A percentile compares a stretch with the other conserved stretches of the same genome.
Evolutionary conservation across 2,329 filamentous ascomycete genomes (phyloP).

Genomic region (Stenocarpella maydis): DNA sequence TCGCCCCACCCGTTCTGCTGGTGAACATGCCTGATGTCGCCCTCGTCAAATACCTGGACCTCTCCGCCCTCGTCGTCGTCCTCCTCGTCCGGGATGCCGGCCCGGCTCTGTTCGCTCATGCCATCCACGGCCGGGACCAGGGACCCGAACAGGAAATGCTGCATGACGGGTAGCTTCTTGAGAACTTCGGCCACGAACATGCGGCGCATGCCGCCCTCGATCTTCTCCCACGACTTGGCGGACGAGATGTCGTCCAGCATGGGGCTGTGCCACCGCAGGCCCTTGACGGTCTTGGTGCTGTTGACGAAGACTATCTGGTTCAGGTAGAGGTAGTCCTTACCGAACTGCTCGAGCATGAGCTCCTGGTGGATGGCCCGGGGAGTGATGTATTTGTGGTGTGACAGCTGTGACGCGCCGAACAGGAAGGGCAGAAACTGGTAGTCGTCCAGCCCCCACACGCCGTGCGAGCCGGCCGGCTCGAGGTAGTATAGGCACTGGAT

Average conservation of each 20-base stretch:
- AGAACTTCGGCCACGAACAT: slow-evolving; percentile 97
- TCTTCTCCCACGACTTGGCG: slow-evolving; percentile 88
- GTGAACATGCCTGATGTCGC: slow-evolving; percentile 75
- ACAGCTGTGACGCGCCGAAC: slow-evolving; percentile 89
- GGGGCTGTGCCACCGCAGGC: slow-evolving; percentile 93
- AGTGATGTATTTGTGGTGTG: slow-evolving; percentile 83
- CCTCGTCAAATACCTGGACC: slow-evolving; percentile 68
- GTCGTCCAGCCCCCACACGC: slow-evolving; percentile 97
- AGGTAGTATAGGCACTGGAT: slow-evolving; percentile 95
- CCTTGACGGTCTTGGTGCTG: slow-evolving; percentile 94
- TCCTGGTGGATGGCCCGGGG: slow-evolving; percentile 86
- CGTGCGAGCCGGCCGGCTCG: slow-evolving; percentile 94
- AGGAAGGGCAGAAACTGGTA: slow-evolving; percentile 97
- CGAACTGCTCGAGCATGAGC: slow-evolving; percentile 86
- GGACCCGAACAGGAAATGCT: slow-evolving; percentile 94
- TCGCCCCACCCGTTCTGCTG: slow-evolving; percentile 84
- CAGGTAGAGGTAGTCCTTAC: slow-evolving; percentile 85
- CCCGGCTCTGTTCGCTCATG: slow-evolving; percentile 75
- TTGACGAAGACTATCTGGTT: slow-evolving; percentile 95
- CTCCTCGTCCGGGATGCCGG: slow-evolving; percentile 55
- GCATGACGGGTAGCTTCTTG: slow-evolving; percentile 95
- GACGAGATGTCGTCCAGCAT: slow-evolving; percentile 98
- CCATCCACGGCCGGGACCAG: slow-evolving; percentile 80
- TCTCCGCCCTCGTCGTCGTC: slow-evolving; percentile 61
- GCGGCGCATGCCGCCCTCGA: slow-evolving; percentile 92